Percentiles rank a stretch among this genome's conserved stretches.
These are phyloP conservation scores for Cymbopogon flexuosus DNA, from an alignment of 202 grass and related monocot genomes.

Conservation along the genomic window DNA sequence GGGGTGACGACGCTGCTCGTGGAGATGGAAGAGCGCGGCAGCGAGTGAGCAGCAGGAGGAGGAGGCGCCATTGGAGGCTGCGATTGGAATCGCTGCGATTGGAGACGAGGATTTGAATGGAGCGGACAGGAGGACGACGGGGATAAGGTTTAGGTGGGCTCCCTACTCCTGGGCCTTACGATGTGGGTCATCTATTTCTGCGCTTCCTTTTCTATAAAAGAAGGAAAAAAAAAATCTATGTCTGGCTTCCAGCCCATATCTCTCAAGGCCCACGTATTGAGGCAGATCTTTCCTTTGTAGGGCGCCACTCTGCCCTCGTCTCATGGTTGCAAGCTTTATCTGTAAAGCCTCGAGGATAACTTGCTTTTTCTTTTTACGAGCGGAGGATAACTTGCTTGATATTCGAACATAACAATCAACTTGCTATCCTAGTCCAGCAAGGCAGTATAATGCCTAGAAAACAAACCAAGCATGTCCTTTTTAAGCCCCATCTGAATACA, in stretches of 20 bases:
- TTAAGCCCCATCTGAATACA: no score
- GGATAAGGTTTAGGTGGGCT: conserved; percentile 22
- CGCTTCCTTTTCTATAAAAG: background rate
- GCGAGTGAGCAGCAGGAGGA: background rate
- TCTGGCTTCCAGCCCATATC: no score
- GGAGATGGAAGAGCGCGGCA: conserved; percentile 25
- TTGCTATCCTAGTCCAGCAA: no score
- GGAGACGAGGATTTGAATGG: conserved; percentile 8
- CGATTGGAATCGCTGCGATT: background rate
- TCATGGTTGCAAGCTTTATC: no score
- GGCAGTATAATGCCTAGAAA: no score
- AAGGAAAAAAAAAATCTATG: no score
- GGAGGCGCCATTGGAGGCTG: conserved; percentile 35
- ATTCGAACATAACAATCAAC: no score
- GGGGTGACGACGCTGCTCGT: background rate
- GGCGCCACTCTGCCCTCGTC: accelerated
- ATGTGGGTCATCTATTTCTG: background rate
- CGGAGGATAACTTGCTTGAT: no score
- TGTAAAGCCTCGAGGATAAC: no score
- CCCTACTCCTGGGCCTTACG: background rate
- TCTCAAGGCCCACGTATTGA: background rate
- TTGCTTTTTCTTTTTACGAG: no score
- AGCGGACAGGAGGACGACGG: conserved; percentile 7
- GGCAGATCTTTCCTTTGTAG: no score
- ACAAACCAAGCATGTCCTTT: no score